Evolutionary conservation across 2,329 filamentous ascomycete genomes (phyloP), one percentile per base, ranked within the genome.

Genomic region (Xylaria sp.): DNA sequence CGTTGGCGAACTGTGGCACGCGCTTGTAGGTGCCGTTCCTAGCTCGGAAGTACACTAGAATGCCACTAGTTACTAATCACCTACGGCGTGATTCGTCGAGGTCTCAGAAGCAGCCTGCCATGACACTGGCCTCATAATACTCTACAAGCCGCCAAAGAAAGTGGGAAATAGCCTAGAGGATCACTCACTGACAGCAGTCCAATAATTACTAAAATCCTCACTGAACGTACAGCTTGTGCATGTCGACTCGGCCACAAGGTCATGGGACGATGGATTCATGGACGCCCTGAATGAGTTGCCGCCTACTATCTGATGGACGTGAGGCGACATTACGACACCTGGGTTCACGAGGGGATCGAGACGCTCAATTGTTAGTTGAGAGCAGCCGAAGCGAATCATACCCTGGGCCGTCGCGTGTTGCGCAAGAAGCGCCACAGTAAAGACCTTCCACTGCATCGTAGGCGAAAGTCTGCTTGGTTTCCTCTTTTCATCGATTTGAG

Each of bases 311-410:
- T 73, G 71, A 37, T 73, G 71, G 6, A 72, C 68, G 41, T 73
- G 71, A 9, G 71, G 69, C 47, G 71, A 72, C 19, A 66, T 66
- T 3, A 66, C 55, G 2, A 66, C 54, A 1, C 68, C 71, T 1
- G 71, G 71, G 43, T 70, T 70, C 13, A 72, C 71, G n/a, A 73
- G 62, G 11, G 71, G 71, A 49, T 73, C 71, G 4, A 72, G 62
- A 33, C 70, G 71, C 58, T 73, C 71, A 47, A 73, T 68, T 4
- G 70, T 69, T 17, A 73, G 67, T 58, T 72, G 70, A 35, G 71
- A 73, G 62, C 71, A 73, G n/a, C 67, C 64, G 35, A 72, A 73
- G 7, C 71, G 70, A 46, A 73, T 71, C 73, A 66, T 81, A 73
- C 62, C 78, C 75, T 71, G 70, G 9, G 67, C 62, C 5, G 44